phyloP scores from a whole-genome alignment of 2,329 filamentous ascomycete species.

The Malbranchea cinnamomea region DNA sequence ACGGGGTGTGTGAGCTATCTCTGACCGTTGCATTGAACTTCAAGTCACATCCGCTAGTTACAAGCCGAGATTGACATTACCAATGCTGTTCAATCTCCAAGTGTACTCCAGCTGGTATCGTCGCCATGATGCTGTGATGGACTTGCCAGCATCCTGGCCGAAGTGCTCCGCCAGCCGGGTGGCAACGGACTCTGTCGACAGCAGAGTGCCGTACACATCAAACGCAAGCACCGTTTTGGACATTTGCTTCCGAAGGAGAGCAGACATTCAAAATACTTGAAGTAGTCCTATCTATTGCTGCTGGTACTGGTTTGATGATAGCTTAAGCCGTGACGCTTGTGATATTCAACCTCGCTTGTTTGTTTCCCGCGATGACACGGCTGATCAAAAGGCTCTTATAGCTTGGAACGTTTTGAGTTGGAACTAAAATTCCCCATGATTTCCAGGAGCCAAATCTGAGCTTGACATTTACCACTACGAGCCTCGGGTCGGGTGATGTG shows the following conservation, averaged over 20 bases:
- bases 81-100: conserved; percentile 62
- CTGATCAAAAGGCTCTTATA: no score
- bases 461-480: no score
- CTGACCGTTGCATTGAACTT: background rate
- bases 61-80: conserved; percentile 27
- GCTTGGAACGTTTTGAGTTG: no score
- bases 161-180: conserved; percentile 42
- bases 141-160: conserved; percentile 40
- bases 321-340: no score
- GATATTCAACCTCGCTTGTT: no score
- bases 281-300: background rate
- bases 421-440: no score
- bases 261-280: background rate
- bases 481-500: no score
- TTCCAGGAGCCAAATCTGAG: no score
- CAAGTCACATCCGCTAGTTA: conserved; percentile 2
- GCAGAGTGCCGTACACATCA: conserved; percentile 59
- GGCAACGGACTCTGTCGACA: conserved; percentile 56
- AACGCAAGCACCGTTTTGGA: conserved; percentile 47
- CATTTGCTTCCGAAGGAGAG: conserved; percentile 9
- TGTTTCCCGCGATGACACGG: no score
- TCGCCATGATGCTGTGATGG: conserved; percentile 48
- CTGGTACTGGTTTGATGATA: background rate
- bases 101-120: conserved; percentile 64
- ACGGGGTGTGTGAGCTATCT: conserved; percentile 2